phyloP scores from a whole-genome alignment of 345 rosid genomes.

The Brassica incana region DNA sequence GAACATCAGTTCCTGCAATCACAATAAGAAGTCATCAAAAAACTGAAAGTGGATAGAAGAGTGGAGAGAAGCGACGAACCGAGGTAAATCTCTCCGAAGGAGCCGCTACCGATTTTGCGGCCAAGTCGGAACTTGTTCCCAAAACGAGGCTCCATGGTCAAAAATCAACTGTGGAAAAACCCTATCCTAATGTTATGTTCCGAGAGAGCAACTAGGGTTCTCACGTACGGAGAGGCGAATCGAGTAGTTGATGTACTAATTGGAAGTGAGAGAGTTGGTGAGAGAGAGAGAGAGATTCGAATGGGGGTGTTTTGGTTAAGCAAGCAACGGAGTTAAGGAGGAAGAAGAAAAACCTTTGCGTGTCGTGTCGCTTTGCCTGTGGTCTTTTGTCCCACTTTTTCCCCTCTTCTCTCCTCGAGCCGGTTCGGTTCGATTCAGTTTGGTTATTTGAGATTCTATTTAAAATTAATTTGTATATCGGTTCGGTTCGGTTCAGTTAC shows the following conservation, averaged over 20 bases:
- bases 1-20: constrained; percentile 70
- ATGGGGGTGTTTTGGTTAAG: not conserved
- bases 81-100: constrained; percentile 94
- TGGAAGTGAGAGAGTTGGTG: no score
- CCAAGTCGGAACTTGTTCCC: constrained; percentile 92
- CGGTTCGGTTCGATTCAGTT: not conserved
- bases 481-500: not conserved
- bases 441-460: not conserved
- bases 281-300: constrained; percentile 16
- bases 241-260: not conserved
- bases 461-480: not conserved
- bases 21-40: constrained; percentile 2
- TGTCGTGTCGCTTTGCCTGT: constrained; percentile 36
- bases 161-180: not conserved
- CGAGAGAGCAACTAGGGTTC: constrained; percentile 13
- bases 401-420: not conserved
- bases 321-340: not conserved
- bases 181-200: no score
- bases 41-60: not conserved
- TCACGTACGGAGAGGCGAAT: not conserved
- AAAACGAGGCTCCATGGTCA: constrained; percentile 72
- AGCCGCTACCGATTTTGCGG: constrained; percentile 96
- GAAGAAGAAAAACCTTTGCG: constrained; percentile 25
- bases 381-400: constrained; percentile 4
- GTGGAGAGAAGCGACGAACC: constrained; percentile 47